phyloP scores from a whole-genome alignment of 441 rosid genomes.

The Pelargonium cotyledonis region DNA sequence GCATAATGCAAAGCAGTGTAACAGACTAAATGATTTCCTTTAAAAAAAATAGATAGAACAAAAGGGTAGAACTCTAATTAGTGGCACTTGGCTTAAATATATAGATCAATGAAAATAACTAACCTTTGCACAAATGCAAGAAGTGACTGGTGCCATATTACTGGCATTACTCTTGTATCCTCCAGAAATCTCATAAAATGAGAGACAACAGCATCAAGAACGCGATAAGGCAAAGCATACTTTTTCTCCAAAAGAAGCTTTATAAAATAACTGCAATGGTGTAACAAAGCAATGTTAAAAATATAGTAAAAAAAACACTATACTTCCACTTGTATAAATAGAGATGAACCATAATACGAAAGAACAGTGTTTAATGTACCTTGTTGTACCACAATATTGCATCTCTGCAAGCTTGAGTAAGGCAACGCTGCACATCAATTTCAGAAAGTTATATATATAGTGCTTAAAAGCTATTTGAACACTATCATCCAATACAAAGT shows the following conservation, averaged over 20 bases:
- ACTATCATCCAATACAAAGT: not conserved
- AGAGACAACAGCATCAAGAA: slow-evolving; percentile 63
- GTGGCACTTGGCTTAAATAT: not conserved
- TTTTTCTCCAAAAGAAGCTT: slow-evolving; percentile 87
- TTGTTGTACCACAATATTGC: slow-evolving; percentile 93
- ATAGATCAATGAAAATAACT: slow-evolving; percentile 8
- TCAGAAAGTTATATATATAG: slow-evolving; percentile 1
- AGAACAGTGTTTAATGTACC: slow-evolving; percentile 32
- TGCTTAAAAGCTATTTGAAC: not conserved
- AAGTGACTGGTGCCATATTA: slow-evolving; percentile 90
- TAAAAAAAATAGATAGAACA: not conserved
- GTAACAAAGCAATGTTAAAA: slow-evolving; percentile 8
- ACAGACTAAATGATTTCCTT: not conserved
- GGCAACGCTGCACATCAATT: slow-evolving; percentile 57
- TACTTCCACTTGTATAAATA: not conserved
- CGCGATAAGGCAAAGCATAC: slow-evolving; percentile 75
- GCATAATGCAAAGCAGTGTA: not conserved
- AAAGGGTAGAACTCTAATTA: not conserved
- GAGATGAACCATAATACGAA: not conserved
- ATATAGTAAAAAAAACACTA: not conserved
- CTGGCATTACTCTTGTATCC: slow-evolving; percentile 84
- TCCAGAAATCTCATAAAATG: slow-evolving; percentile 73
- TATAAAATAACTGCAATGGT: slow-evolving; percentile 63
- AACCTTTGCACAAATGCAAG: slow-evolving; percentile 84
- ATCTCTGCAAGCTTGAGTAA: slow-evolving; percentile 70